These are phyloP conservation scores for Lasiosphaeriaceae sp. DNA, from an alignment of 495 filamentous ascomycete species.

Conservation along the genomic window DNA sequence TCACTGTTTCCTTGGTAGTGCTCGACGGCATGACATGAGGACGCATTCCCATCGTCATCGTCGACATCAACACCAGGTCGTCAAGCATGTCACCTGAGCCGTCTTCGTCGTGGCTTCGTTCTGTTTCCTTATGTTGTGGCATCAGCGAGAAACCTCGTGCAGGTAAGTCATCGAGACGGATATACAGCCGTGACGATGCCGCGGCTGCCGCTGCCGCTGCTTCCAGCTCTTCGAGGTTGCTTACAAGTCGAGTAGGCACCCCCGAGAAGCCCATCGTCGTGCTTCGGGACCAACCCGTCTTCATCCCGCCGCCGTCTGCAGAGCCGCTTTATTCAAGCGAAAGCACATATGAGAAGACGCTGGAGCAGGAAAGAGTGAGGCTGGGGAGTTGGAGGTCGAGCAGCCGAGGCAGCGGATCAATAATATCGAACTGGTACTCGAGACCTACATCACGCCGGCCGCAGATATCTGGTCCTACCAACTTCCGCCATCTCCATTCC, in stretches of 20 bases:
- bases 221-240: not conserved
- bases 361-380: constrained; percentile 32
- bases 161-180: constrained; percentile 26
- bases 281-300: constrained; percentile 37
- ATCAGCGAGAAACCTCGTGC: constrained; percentile 34
- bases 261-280: constrained; percentile 30
- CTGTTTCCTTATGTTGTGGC: constrained; percentile 40
- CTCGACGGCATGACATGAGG: constrained; percentile 13
- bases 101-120: constrained; percentile 39
- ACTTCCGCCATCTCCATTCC: constrained; percentile 48
- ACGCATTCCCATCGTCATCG: constrained; percentile 16
- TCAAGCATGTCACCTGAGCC: constrained; percentile 38
- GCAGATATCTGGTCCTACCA: constrained; percentile 45
- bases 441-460: constrained; percentile 36
- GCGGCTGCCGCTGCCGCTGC: not conserved
- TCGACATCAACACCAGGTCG: constrained; percentile 29
- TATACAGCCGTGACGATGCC: too few species aligned
- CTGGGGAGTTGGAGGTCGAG: constrained; percentile 25
- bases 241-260: not conserved
- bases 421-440: constrained; percentile 30
- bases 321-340: constrained; percentile 27
- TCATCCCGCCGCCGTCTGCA: constrained; percentile 30
- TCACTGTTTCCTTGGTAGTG: constrained; percentile 22
- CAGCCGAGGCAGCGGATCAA: constrained; percentile 30
- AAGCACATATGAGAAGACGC: constrained; percentile 23